Conservation (phyloP, 2,329 filamentous ascomycete genomes). For the Dactylellina leptospora region DNA sequence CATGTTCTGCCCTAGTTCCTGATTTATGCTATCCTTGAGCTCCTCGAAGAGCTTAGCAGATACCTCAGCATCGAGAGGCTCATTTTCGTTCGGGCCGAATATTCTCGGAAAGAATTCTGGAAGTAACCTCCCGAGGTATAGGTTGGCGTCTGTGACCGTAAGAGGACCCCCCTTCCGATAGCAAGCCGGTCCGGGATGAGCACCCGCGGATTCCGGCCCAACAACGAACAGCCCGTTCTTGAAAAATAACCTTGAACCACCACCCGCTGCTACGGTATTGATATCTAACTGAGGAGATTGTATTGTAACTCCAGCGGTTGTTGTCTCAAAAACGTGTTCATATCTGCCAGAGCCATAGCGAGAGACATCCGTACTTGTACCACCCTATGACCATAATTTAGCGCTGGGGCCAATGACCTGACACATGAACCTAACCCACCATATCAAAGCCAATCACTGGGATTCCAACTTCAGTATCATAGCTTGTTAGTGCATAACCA, state of each 20-base stretch:
- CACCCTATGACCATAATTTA: conserved; percentile 66
- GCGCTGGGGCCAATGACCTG: no score
- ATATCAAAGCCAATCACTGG: conserved; percentile 96
- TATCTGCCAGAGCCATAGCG: conserved; percentile 85
- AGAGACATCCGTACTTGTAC: conserved; percentile 90
- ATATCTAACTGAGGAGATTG: conserved; percentile 93
- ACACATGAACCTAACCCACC: conserved; percentile 60
- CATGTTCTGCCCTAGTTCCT: conserved; percentile 76
- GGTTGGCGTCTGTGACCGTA: conserved; percentile 92
- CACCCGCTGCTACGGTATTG: conserved; percentile 92
- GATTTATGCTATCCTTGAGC: conserved; percentile 79
- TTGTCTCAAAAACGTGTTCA: conserved; percentile 94
- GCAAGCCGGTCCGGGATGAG: conserved; percentile 88
- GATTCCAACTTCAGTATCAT: conserved; percentile 80
- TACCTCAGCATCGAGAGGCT: conserved; percentile 78
- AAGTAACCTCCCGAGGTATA: conserved; percentile 82
- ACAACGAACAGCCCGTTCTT: conserved; percentile 89
- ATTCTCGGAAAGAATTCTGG: conserved; percentile 96
- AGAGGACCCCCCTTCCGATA: conserved; percentile 89
- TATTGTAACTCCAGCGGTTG: conserved; percentile 91
- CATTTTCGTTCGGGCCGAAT: conserved; percentile 87
- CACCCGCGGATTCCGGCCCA: conserved; percentile 86
- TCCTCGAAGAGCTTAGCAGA: conserved; percentile 79
- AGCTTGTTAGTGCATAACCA: conserved; percentile 89
- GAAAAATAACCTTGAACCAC: conserved; percentile 85